Evolutionary conservation across 495 filamentous ascomycete genomes (phyloP).

Genomic region (Chaetomium fimeti): DNA sequence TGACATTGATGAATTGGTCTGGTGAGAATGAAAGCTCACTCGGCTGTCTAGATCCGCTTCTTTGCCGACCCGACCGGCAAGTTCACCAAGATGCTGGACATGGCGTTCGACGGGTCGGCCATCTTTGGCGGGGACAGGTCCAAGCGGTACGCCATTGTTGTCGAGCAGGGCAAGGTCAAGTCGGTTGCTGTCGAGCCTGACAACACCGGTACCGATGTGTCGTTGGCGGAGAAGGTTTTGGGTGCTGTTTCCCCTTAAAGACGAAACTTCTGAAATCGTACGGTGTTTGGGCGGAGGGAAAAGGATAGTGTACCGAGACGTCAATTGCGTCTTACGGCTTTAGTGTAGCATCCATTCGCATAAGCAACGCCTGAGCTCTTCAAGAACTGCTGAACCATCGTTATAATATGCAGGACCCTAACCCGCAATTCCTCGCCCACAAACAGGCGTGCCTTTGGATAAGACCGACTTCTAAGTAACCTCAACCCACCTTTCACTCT

Average conservation of each 20-base stretch:
- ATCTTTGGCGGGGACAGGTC: slow-evolving; percentile 84
- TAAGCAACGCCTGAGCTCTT: too few relatives aligned
- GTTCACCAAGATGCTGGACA: slow-evolving; percentile 82
- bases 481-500: not conserved
- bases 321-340: not conserved
- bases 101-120: slow-evolving; percentile 74
- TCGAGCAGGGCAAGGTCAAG: slow-evolving; percentile 76
- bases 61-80: slow-evolving; percentile 80
- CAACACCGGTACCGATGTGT: slow-evolving; percentile 71
- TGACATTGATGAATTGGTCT: not conserved
- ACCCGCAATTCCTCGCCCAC: not conserved
- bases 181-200: slow-evolving; percentile 82
- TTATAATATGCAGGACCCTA: not conserved
- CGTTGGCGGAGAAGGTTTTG: slow-evolving; percentile 69
- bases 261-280: not conserved
- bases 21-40: not conserved
- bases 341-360: too few relatives aligned
- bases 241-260: slow-evolving; percentile 26
- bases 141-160: slow-evolving; percentile 83
- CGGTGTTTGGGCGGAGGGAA: not conserved
- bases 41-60: slow-evolving; percentile 63
- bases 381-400: too few relatives aligned
- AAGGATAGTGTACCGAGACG: not conserved
- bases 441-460: too few relatives aligned
- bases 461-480: too few relatives aligned